These are phyloP conservation scores for Lachancea waltii DNA, from an alignment of 805 yeast species.

Conservation along the genomic window DNA sequence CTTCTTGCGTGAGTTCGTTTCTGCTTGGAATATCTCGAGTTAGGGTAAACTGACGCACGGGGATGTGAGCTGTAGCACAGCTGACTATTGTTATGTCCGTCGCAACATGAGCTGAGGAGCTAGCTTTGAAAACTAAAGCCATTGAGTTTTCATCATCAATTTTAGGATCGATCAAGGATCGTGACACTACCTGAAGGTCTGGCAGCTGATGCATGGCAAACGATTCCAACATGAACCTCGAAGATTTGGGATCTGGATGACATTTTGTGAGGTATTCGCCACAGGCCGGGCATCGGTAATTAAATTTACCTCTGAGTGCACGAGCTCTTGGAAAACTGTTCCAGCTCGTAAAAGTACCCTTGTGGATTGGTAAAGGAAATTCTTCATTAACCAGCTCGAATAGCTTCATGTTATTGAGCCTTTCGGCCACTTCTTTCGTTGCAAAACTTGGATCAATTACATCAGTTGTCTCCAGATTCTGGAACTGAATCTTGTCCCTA, in stretches of 20 bases:
- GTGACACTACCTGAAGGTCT: not conserved
- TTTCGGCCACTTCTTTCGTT: not conserved
- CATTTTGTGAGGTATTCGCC: not conserved
- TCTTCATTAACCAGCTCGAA: conserved; percentile 7
- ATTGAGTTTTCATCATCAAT: not conserved
- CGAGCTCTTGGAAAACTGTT: not conserved
- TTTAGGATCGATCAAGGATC: not conserved
- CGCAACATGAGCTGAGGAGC: not conserved
- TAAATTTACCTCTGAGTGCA: conserved; percentile 1
- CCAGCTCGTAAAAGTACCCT: not conserved
- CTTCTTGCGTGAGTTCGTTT: not conserved
- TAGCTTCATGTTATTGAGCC: not conserved
- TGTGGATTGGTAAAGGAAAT: not conserved
- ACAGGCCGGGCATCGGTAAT: conserved; percentile 5
- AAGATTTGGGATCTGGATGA: conserved; percentile 5
- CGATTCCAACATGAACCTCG: conserved; percentile 1
- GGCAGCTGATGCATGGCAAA: conserved; percentile 3
- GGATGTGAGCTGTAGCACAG: conserved; percentile 1
- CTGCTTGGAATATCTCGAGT: too few species aligned
- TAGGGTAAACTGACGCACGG: not conserved
- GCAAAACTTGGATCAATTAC: not conserved
- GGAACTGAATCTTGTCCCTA: not conserved
- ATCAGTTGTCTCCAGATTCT: not conserved
- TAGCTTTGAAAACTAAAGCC: conserved; percentile 4
- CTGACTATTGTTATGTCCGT: conserved; percentile 2